These are phyloP conservation scores for Ustilago loliicola DNA, from an alignment of 1,284 basidiomycete genomes.

Conservation along the genomic window DNA sequence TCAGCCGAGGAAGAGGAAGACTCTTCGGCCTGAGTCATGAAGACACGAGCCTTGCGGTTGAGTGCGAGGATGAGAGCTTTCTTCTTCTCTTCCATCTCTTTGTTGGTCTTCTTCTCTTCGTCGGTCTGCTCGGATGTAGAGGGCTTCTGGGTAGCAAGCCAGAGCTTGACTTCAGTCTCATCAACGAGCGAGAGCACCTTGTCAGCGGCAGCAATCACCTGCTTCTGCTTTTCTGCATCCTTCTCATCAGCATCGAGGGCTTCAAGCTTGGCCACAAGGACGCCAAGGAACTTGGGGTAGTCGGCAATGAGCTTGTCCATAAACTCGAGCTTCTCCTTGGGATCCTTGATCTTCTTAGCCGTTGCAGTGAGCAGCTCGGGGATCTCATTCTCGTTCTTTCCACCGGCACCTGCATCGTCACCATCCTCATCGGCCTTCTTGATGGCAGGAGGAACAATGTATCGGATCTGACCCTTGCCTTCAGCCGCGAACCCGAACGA, in stretches of 20 bases:
- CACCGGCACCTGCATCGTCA: conserved; percentile 19
- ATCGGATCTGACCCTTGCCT: conserved; percentile 59
- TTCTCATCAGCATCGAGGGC: conserved; percentile 49
- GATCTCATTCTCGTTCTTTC: conserved; percentile 61
- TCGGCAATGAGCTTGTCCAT: conserved; percentile 64
- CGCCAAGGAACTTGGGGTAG: conserved; percentile 65
- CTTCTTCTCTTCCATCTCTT: conserved; percentile 64
- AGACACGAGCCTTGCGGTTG: conserved; percentile 60
- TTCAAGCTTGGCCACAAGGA: conserved; percentile 65
- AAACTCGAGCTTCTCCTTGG: conserved; percentile 63
- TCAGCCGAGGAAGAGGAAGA: conserved; percentile 7
- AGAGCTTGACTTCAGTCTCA: conserved; percentile 62
- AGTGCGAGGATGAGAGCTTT: conserved; percentile 65
- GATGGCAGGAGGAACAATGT: conserved; percentile 67
- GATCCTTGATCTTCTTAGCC: conserved; percentile 67
- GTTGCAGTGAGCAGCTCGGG: conserved; percentile 67
- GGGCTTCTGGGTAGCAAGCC: conserved; percentile 61
- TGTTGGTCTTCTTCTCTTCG: conserved; percentile 61
- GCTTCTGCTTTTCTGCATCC: conserved; percentile 39
- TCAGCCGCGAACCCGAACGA: conserved; percentile 61
- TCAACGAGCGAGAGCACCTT: conserved; percentile 59
- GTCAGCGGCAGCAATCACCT: conserved; percentile 58
- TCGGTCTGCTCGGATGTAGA: conserved; percentile 62
- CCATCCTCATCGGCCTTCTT: conserved; percentile 49
- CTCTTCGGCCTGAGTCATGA: conserved; percentile 43